phyloP scores from a whole-genome alignment of 768 basidiomycete species.

The Hygrocybe punicea region DNA sequence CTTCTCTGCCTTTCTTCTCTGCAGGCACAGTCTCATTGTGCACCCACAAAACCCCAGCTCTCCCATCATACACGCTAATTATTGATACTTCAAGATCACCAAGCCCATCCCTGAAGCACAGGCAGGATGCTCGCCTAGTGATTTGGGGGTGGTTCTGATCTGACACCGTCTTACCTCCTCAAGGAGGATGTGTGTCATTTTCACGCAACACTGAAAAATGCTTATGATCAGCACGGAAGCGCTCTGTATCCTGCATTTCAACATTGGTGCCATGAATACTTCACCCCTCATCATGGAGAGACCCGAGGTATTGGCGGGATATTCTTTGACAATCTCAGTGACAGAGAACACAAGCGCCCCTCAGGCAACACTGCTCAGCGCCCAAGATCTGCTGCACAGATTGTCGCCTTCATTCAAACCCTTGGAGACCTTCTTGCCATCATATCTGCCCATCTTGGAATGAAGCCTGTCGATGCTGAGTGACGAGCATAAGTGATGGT shows the following conservation, averaged over 20 bases:
- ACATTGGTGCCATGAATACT: slow-evolving; percentile 97
- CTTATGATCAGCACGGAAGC: slow-evolving; percentile 69
- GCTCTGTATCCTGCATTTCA: slow-evolving; percentile 79
- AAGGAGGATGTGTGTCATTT: slow-evolving; percentile 82
- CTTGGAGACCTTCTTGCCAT: slow-evolving; percentile 83
- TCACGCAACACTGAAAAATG: slow-evolving; percentile 70
- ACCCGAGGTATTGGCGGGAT: too few relatives aligned
- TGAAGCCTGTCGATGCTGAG: slow-evolving; percentile 48
- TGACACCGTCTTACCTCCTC: too few relatives aligned
- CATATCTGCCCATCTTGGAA: slow-evolving; percentile 83
- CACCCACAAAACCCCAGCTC: slow-evolving; percentile 93
- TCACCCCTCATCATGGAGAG: slow-evolving; percentile 81
- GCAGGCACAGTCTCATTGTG: slow-evolving; percentile 85
- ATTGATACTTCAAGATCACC: slow-evolving; percentile 99
- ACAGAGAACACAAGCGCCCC: too few relatives aligned
- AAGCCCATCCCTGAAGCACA: too few relatives aligned
- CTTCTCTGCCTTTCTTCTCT: slow-evolving; percentile 86
- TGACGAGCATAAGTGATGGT: too few relatives aligned
- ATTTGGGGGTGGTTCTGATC: too few relatives aligned
- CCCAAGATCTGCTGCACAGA: slow-evolving; percentile 58
- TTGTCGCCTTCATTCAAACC: slow-evolving; percentile 71
- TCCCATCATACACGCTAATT: slow-evolving; percentile 94
- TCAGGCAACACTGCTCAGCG: too few relatives aligned
- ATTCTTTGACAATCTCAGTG: too few relatives aligned
- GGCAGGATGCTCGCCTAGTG: too few relatives aligned